Percentiles rank a stretch among this genome's conserved stretches.
phyloP scores from a whole-genome alignment of 257 asterid species.

The Gardenia jasminoides region DNA sequence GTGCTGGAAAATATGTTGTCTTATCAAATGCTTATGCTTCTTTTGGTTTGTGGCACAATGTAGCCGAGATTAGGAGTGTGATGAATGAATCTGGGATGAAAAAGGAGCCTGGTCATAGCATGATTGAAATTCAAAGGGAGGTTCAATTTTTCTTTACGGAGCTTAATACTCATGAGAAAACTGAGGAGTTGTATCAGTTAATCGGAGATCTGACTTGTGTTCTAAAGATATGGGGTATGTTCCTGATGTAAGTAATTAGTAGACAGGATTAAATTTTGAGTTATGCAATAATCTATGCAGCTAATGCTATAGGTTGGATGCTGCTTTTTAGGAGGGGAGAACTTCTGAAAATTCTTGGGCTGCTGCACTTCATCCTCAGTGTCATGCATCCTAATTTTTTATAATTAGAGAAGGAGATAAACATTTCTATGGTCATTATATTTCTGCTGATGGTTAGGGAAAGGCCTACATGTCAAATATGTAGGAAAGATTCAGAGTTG shows the following conservation, averaged over 20 bases:
- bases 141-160: constrained; percentile 81
- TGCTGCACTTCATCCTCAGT: neutral
- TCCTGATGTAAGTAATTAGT: constrained; percentile 5
- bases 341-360: neutral
- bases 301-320: neutral
- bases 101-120: constrained; percentile 91
- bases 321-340: neutral
- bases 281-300: neutral
- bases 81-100: constrained; percentile 64
- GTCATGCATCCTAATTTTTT: neutral
- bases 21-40: constrained; percentile 84
- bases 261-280: constrained; percentile 18
- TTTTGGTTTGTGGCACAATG: constrained; percentile 84
- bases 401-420: neutral
- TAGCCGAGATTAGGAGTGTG: constrained; percentile 23
- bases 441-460: neutral
- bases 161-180: constrained; percentile 69
- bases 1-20: constrained; percentile 84
- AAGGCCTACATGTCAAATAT: neutral
- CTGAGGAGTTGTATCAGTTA: constrained; percentile 31
- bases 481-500: too few species aligned
- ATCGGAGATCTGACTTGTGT: too few species aligned
- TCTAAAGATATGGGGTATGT: too few species aligned
- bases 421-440: neutral
- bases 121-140: constrained; percentile 81